A percentile compares a stretch with the other conserved stretches of the same genome.
These are phyloP conservation scores for Globisporangium paddicum DNA, from an alignment of 352 stramenopile species.

Conservation along the genomic window DNA sequence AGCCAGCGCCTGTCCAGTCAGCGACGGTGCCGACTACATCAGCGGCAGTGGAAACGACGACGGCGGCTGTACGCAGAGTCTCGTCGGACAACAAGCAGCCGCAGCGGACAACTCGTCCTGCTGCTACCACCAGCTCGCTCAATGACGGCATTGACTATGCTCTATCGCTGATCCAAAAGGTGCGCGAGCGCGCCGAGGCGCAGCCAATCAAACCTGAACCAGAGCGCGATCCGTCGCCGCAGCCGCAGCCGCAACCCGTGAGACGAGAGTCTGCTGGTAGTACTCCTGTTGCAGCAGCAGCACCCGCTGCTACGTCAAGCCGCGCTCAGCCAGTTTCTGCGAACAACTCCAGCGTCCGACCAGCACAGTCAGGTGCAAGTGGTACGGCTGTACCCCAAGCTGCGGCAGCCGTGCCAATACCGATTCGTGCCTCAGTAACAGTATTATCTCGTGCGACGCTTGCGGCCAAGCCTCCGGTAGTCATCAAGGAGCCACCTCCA, in stretches of 20 bases:
- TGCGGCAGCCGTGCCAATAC: neutral
- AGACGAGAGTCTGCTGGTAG: neutral
- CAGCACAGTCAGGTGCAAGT: neutral
- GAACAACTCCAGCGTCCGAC: neutral
- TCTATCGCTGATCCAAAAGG: slow-evolving; percentile 2
- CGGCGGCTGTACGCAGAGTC: neutral
- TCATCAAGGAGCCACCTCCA: neutral
- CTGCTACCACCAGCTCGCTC: neutral
- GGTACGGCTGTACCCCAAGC: neutral
- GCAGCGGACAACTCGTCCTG: neutral
- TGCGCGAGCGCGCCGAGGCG: neutral
- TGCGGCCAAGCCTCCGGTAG: neutral
- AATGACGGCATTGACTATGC: neutral
- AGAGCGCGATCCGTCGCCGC: neutral
- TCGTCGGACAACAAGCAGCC: neutral
- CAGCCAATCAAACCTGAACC: neutral
- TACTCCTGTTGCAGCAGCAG: neutral
- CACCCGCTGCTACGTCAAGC: neutral
- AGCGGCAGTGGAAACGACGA: neutral
- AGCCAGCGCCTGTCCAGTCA: neutral
- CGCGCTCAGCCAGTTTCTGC: neutral
- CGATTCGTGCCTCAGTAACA: neutral
- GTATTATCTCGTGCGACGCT: neutral
- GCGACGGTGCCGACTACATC: neutral
- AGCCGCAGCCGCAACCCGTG: neutral